Conservation (phyloP, 495 filamentous ascomycete species). For the Lichenothelia convexa region DNA sequence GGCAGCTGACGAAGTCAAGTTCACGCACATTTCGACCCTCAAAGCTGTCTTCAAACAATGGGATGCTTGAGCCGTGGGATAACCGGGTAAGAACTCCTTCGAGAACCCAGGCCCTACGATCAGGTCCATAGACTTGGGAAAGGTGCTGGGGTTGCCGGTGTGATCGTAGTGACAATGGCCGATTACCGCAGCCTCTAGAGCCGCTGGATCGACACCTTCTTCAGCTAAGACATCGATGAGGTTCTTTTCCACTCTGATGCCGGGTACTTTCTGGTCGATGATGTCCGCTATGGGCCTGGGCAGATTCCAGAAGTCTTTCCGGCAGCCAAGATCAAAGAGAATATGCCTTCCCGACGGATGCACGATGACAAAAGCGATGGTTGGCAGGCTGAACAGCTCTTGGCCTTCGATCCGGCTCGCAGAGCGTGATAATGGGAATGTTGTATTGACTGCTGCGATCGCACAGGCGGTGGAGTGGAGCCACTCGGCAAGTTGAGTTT, state of each 20-base stretch:
- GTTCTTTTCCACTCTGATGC: slow-evolving; percentile 26
- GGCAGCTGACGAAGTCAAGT: slow-evolving; percentile 3
- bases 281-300: slow-evolving; percentile 17
- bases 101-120: slow-evolving; percentile 37
- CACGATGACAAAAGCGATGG: slow-evolving; percentile 37
- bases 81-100: slow-evolving; percentile 29
- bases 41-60: too few relatives aligned
- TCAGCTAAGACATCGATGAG: slow-evolving; percentile 33
- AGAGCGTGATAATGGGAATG: slow-evolving; percentile 7
- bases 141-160: slow-evolving; percentile 34
- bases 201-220: slow-evolving; percentile 23
- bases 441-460: slow-evolving; percentile 17
- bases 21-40: too few relatives aligned
- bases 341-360: slow-evolving; percentile 28
- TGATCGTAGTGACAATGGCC: slow-evolving; percentile 58
- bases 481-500: too few relatives aligned
- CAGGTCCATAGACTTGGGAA: slow-evolving; percentile 30
- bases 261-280: slow-evolving; percentile 10
- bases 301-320: slow-evolving; percentile 31
- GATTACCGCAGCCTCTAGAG: slow-evolving; percentile 38
- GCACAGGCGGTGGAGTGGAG: too few relatives aligned
- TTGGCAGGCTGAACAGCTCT: slow-evolving; percentile 23
- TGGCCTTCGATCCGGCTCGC: slow-evolving; percentile 24
- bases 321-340: slow-evolving; percentile 41
- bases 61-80: slow-evolving; percentile 20